Percentiles rank a stretch among this genome's conserved stretches.
Evolutionary conservation across 192 early-diverging fungal genomes (phyloP).

Genomic region (Linnemannia elongata): DNA sequence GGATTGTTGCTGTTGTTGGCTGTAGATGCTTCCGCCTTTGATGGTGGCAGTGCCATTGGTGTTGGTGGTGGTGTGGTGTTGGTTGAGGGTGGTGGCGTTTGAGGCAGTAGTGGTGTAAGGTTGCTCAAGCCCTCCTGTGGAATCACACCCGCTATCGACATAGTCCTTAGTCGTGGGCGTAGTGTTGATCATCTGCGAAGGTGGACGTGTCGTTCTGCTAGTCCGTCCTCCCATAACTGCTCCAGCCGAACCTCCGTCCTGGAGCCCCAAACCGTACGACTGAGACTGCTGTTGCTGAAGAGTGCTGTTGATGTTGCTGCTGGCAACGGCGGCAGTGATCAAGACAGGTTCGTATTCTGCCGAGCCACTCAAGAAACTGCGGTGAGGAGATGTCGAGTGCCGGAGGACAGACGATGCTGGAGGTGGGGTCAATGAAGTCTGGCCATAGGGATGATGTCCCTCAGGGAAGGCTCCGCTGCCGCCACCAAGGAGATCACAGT

Average conservation of each 20-base stretch:
- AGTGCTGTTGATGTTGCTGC: neutral
- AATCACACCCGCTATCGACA: constrained; percentile 34
- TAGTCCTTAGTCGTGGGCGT: constrained; percentile 23
- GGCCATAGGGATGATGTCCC: neutral
- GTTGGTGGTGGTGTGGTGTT: constrained; percentile 11
- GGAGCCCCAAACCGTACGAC: neutral
- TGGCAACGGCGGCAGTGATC: neutral
- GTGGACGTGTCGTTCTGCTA: constrained; percentile 11
- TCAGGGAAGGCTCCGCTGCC: neutral
- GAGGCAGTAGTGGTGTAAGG: constrained; percentile 20
- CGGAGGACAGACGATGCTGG: constrained; percentile 38
- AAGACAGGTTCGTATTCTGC: constrained; percentile 17
- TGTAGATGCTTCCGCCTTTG: constrained; percentile 14
- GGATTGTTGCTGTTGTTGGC: neutral
- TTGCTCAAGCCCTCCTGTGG: constrained; percentile 27
- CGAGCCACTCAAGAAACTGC: neutral
- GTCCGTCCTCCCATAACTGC: neutral
- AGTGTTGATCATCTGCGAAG: constrained; percentile 25
- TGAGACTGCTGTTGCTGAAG: constrained; percentile 1
- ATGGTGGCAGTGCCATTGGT: neutral
- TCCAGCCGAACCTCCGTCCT: neutral
- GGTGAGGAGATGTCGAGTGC: constrained; percentile 22
- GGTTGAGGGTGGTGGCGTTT: constrained; percentile 40
- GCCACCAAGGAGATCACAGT: neutral
- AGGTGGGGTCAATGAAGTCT: constrained; percentile 35